Evolutionary conservation across 2,329 filamentous ascomycete species (phyloP), one percentile per base, ranked within the genome.

Genomic region (Phaeosphaeria sp.): DNA sequence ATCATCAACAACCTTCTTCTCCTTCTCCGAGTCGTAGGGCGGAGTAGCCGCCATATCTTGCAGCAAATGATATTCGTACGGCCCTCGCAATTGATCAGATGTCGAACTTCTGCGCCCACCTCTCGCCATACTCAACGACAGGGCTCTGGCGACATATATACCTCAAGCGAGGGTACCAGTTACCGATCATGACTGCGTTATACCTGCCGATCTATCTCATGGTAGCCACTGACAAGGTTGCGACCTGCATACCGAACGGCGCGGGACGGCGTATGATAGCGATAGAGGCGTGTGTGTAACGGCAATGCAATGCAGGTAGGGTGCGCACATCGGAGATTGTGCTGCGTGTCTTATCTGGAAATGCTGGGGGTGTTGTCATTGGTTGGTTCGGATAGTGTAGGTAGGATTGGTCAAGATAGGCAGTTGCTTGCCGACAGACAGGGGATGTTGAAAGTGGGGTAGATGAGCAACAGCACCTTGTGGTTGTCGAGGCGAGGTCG

Each of bases 1-100:
- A 57, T 65, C 65, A 22, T 63, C 56, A 11, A 72, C 55, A 9
- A 67, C 63, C 54, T 72, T 71, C 59, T 65, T 65, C 53, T 69
- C 71, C 60, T 65, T 66, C 52, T 69, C 63, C 5, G 55, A 39
- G 33, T 70, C 66, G 17, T 55, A 53, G 7, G 44, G 47, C n/a
- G 58, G 55, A 36, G 20, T 60, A 13, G 49, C 13, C 30, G 56
- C 51, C 64, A 67, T 68, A n/a, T 18, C 20, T 43, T 18, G 11
- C n/a, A 43, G 40, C 20, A 43, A 43, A 20, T 18, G 40, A 21
- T 11, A 53, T 13, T 36, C 30, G 30, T 36, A 36, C 11, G 30
- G 30, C 15, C 30, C 30, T 3, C 8, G 30, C n/a, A n/a, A n/a
- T n/a, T n/a, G n/a, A 36, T 36, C 30, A 3, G 30, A 13, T 13